These are phyloP conservation scores for Discostella stelligera DNA, from an alignment of 352 stramenopile species.

Conservation along the genomic window DNA sequence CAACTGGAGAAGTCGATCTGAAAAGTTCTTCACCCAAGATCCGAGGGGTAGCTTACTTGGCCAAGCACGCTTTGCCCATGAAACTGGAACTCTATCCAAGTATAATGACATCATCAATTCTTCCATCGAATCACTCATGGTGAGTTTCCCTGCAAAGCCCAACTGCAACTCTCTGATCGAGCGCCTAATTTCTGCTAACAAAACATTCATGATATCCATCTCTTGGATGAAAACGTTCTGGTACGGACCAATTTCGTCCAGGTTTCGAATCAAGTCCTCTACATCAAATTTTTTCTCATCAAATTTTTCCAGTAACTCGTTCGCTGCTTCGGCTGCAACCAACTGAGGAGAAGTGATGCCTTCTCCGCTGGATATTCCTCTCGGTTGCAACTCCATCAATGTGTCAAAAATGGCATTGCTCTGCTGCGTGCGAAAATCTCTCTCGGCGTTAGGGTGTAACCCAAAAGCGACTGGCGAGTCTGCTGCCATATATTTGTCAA, in stretches of 20 bases:
- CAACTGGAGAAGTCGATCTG: conserved; percentile 89
- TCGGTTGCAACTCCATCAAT: conserved; percentile 93
- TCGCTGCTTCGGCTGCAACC: conserved; percentile 87
- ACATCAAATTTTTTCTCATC: conserved; percentile 97
- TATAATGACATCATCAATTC: conserved; percentile 91
- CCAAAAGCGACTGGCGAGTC: conserved; percentile 97
- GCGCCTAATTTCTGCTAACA: conserved; percentile 92
- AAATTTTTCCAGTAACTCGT: conserved; percentile 93
- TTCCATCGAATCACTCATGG: conserved; percentile 98
- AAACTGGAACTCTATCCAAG: conserved; percentile 86
- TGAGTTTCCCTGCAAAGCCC: conserved; percentile 94
- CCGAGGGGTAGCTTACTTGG: conserved; percentile 88
- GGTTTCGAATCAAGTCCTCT: conserved; percentile 90
- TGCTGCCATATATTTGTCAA: conserved; percentile 92
- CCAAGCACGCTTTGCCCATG: conserved; percentile 94
- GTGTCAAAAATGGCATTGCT: conserved; percentile 94
- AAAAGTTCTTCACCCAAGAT: conserved; percentile 93
- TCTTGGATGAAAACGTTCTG: conserved; percentile 97
- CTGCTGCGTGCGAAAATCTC: conserved; percentile 96
- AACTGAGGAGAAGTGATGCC: conserved; percentile 90
- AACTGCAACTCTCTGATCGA: conserved; percentile 96
- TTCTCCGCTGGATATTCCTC: conserved; percentile 82
- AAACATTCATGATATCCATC: conserved; percentile 95
- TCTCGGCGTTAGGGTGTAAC: conserved; percentile 96
- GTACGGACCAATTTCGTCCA: conserved; percentile 94